phyloP scores from a whole-genome alignment of 2,329 filamentous ascomycete species.

The Aspergillus udagawae region DNA sequence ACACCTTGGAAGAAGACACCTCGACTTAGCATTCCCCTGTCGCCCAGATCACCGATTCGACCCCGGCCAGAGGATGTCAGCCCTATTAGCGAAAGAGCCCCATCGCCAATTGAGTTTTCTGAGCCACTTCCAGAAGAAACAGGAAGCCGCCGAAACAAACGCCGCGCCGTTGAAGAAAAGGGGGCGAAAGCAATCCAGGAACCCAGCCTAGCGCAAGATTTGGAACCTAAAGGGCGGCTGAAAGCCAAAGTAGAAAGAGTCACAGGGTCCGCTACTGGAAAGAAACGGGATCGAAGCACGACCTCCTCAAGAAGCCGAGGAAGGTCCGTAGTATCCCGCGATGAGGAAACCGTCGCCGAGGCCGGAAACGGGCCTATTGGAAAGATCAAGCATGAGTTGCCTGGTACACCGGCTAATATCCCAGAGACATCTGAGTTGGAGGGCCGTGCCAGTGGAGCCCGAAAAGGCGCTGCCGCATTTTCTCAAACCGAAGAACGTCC shows the following conservation, averaged over 20 bases:
- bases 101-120: conserved; percentile 32
- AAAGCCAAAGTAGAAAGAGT: conserved; percentile 26
- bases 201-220: conserved; percentile 11
- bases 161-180: conserved; percentile 16
- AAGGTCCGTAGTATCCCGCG: conserved; percentile 33
- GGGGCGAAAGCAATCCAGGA: conserved; percentile 20
- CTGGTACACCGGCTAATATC: conserved; percentile 32
- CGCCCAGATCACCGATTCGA: conserved; percentile 37
- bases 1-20: conserved; percentile 44
- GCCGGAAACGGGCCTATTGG: conserved; percentile 7
- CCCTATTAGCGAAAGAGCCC: conserved; percentile 42
- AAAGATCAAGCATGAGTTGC: conserved; percentile 31
- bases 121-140: conserved; percentile 23
- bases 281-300: conserved; percentile 31
- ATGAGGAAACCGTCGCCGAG: conserved; percentile 24
- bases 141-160: conserved; percentile 16
- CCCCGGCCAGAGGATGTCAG: conserved; percentile 43
- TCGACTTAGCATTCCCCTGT: conserved; percentile 29
- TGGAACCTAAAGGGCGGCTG: conserved; percentile 15
- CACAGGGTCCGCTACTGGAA: conserved; percentile 16
- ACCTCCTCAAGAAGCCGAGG: conserved; percentile 36
- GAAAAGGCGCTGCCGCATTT: conserved; percentile 18
- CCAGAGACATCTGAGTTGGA: conserved; percentile 31
- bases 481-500: conserved; percentile 22
- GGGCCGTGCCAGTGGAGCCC: conserved; percentile 25